Percentiles rank a stretch among this genome's conserved stretches.
Evolutionary conservation across 116 monocot species (phyloP).

Genomic region (Cymodocea nodosa): DNA sequence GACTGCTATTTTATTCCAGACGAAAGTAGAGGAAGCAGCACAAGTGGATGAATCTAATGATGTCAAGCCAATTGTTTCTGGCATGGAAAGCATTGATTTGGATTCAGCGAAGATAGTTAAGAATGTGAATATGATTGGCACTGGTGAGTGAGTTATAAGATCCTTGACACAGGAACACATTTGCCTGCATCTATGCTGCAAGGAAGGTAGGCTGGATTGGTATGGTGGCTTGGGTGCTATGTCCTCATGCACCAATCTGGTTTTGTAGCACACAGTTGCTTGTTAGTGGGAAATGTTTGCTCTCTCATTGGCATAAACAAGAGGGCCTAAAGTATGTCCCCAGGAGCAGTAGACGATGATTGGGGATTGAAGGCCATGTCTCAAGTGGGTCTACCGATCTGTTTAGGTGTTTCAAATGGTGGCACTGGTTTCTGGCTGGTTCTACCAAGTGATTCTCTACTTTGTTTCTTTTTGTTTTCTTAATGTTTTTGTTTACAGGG

Average conservation of each 20-base stretch:
- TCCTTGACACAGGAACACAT: neutral
- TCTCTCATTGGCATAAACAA: neutral
- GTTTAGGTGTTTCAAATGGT: neutral
- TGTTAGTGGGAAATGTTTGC: neutral
- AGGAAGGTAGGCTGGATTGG: neutral
- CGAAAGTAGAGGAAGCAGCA: conserved; percentile 1
- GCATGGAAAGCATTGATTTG: conserved; percentile 7
- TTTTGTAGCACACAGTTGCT: neutral
- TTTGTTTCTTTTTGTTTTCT: conserved; percentile 2
- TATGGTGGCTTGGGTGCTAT: neutral
- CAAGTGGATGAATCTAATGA: neutral
- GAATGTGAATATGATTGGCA: neutral
- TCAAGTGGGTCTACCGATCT: neutral
- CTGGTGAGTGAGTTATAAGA: neutral
- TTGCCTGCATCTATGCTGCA: too few species aligned
- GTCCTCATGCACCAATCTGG: neutral
- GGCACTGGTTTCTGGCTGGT: neutral
- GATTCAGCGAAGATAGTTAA: neutral
- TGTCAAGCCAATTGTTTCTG: neutral
- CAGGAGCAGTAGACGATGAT: conserved; percentile 1
- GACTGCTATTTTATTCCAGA: conserved; percentile 4
- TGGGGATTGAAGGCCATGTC: conserved; percentile 1
- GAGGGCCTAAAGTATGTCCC: neutral
- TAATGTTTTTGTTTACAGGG: neutral
- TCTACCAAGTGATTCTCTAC: neutral